phyloP scores from a whole-genome alignment of 306 rosid species.

The Crotalaria pallida region DNA sequence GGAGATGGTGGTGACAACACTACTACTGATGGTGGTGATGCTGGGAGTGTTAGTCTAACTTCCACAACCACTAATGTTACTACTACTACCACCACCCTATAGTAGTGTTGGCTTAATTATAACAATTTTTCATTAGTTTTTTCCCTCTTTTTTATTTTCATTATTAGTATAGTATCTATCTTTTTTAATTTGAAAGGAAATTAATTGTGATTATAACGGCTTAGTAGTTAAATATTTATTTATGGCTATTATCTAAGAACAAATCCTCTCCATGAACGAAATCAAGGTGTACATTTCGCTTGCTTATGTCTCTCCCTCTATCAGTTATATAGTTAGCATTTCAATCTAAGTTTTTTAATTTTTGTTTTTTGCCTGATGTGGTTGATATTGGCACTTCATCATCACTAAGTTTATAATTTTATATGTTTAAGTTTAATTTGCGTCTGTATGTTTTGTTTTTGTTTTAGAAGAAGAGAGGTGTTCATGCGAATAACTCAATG shows the following conservation, averaged over 20 bases:
- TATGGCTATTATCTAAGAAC: slow-evolving; percentile 29
- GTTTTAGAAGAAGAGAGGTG: not conserved
- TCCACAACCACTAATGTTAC: slow-evolving; percentile 31
- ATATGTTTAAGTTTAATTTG: not conserved
- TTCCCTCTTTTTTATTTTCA: not conserved
- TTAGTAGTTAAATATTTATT: slow-evolving; percentile 31
- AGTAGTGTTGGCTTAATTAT: slow-evolving; percentile 36
- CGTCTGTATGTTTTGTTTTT: not conserved
- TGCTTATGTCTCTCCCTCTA: not conserved
- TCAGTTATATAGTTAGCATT: not conserved
- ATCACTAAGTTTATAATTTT: not conserved
- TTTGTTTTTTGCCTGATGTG: not conserved
- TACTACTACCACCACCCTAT: slow-evolving; percentile 42
- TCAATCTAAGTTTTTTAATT: not conserved
- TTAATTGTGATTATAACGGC: slow-evolving; percentile 63
- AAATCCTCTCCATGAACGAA: slow-evolving; percentile 25
- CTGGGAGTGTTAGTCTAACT: slow-evolving; percentile 18
- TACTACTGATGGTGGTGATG: not conserved
- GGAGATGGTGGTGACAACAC: not conserved
- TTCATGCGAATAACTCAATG: not conserved
- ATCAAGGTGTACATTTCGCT: not conserved
- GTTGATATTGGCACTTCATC: slow-evolving; percentile 16
- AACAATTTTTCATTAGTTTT: slow-evolving; percentile 13
- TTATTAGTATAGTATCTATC: not conserved
- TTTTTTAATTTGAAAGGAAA: slow-evolving; percentile 27